Base-by-base conservation (phyloP, 202 grass and related monocot species). In the Cymbopogon flexuosus region DNA sequence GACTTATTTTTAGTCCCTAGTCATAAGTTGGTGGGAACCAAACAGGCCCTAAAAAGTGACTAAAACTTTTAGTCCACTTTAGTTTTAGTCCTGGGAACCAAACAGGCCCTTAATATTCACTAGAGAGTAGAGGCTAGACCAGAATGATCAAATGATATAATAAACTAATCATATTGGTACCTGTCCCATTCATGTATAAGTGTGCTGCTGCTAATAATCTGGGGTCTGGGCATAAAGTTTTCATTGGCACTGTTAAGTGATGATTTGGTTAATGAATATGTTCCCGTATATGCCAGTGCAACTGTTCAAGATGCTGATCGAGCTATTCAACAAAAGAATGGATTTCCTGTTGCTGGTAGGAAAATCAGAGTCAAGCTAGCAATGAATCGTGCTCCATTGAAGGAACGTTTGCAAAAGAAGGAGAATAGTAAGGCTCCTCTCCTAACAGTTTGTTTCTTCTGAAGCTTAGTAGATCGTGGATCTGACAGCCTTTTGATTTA, bases 321-420 rank as follows among this genome's bases (percentile, higher is more conserved):
- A 86, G 77, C 88, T 79, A 84, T 99, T 85, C 70, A 99, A 75
- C 71, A 96, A 60, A 99, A 99, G 83, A 93, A 90, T 76, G 88
- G 87, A 49, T 87, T 77, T 42, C 42, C 61, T 51, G 73, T 96
- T 58, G 78, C 84, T 76, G 81, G 92, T 84, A 93, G 96, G 78
- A 96, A 91, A 85, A 96, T 99, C 47, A 93, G 85, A 85, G 88
- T 93, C 42, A 93, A 96, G 76, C 88, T 93, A 61, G 96, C 92
- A 61, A 96, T 85, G 66, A 85, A 88, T 45, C 87, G 85, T 88
- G 84, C 89, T 85, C 77, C 90, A 39, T 67, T 89, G 45, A 85
- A 95, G 83, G 86, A 99, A 62, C 87, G 90, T 37, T 60, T 62
- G 81, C 70, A 79, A 42, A 93, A 93, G 86, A 81, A 76, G 27